Base-by-base conservation (phyloP, 495 filamentous ascomycete species). In the Letharia columbiana region DNA sequence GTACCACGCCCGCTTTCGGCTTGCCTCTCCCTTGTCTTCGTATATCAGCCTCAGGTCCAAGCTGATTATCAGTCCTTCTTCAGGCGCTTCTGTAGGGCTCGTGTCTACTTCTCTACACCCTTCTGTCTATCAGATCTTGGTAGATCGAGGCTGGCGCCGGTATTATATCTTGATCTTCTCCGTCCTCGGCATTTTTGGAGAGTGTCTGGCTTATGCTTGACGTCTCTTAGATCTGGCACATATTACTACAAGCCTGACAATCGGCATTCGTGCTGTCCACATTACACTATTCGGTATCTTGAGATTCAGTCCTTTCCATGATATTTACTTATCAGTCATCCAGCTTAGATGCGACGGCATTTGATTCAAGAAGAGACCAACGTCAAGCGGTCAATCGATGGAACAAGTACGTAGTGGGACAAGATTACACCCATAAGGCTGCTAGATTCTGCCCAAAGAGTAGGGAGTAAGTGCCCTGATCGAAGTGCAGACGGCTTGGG, bases 241-340 rank as follows among this genome's bases (percentile, higher is more conserved):
- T 79, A 93, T n/a, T 83, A 96, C 69, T 98, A 98, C 79, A 91
- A 94, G 70, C 94, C 91, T 63, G 91, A 98, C 75, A 84, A 87
- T 71, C 82, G 77, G 57, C 77, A 86, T 64, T 90, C 91, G 64
- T 98, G 94, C 72, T 98, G 94, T 73, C 91, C 92, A n/a, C 91
- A 96, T 68, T 96, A 98, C 75, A 95, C 92, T 2, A 86, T 98
- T 68, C 87, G 94, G 86, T 86, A 74, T 41, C 72, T 62, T 37
- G 64, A 39, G 49, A 39, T 20, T n/a, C 11, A 37, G 50, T 41
- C 49, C 44, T 44, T 28, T 33, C 23, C 40, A 50, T 23, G 33
- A 61, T 49, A 57, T 47, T 23, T 42, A 50, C 72, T 68, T 57
- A 71, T 61, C 49, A 50, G 20, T 54, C 66, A 40, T 64, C 12